Evolutionary conservation across 2,329 filamentous ascomycete species (phyloP).

Genomic region (Exserohilum turcica): DNA sequence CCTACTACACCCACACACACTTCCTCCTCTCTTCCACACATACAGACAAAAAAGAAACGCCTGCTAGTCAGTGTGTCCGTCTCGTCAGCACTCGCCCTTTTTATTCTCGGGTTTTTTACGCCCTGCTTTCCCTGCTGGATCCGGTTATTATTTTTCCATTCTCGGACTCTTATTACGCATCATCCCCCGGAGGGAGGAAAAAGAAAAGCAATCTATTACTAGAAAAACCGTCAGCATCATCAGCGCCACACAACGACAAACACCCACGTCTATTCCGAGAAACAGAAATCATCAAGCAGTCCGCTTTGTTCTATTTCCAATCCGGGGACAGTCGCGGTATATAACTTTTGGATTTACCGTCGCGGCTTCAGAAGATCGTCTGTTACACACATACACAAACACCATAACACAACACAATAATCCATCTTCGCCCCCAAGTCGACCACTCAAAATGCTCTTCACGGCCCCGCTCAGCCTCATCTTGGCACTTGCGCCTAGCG

Average conservation of each 20-base stretch:
- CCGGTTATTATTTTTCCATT: not conserved
- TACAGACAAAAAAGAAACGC: no score
- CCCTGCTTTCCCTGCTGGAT: not conserved
- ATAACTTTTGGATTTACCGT: constrained; percentile 3
- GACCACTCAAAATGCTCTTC: constrained; percentile 41
- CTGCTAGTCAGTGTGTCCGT: no score
- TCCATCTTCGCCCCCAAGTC: not conserved
- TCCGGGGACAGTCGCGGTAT: not conserved
- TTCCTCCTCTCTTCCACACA: not conserved
- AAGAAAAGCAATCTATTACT: constrained; percentile 3
- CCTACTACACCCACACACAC: not conserved
- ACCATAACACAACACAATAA: constrained; percentile 4
- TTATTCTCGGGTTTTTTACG: not conserved
- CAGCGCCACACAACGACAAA: not conserved
- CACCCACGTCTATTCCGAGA: constrained; percentile 13
- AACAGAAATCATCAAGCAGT: not conserved
- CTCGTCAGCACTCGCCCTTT: not conserved
- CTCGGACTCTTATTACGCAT: no score
- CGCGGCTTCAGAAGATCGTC: not conserved
- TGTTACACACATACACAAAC: constrained; percentile 9
- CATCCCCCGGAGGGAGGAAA: not conserved
- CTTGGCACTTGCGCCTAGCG: constrained; percentile 42
- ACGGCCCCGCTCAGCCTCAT: constrained; percentile 36
- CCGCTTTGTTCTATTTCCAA: not conserved
- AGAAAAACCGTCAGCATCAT: not conserved